These are phyloP conservation scores for Berberis thunbergii DNA, from an alignment of 164 flowering plant species.

Conservation along the genomic window DNA sequence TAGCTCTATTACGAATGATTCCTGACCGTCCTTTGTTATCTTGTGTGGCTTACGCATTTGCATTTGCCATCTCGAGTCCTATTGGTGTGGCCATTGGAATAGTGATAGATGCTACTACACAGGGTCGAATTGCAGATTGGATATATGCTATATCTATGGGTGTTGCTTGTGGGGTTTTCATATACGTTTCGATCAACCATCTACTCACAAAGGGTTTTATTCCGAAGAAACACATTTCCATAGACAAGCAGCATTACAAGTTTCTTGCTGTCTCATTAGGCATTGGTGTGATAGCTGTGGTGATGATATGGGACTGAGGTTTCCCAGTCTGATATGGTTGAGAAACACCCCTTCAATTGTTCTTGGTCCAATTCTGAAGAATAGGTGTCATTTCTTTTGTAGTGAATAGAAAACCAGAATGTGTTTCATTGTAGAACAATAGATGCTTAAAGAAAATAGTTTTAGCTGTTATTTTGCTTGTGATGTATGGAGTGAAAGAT, in stretches of 20 bases:
- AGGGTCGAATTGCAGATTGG: slow-evolving; percentile 69
- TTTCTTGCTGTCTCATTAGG: slow-evolving; percentile 50
- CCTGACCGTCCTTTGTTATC: slow-evolving; percentile 58
- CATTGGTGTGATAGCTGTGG: slow-evolving; percentile 56
- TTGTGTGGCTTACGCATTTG: slow-evolving; percentile 48
- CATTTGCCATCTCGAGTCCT: slow-evolving; percentile 70
- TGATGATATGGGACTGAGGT: slow-evolving; percentile 64
- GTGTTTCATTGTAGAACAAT: no score
- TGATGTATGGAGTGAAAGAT: no score
- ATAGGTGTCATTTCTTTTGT: no score
- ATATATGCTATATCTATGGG: slow-evolving; percentile 75
- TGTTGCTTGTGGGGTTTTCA: slow-evolving; percentile 60
- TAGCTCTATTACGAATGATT: slow-evolving; percentile 59
- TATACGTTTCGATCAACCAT: slow-evolving; percentile 65
- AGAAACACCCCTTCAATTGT: no score
- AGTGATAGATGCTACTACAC: slow-evolving; percentile 56
- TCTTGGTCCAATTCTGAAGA: no score
- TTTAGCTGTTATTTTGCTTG: no score
- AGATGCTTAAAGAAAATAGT: no score
- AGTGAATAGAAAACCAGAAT: no score
- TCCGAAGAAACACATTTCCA: slow-evolving; percentile 18
- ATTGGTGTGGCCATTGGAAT: slow-evolving; percentile 73
- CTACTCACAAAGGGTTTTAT: slow-evolving; percentile 43
- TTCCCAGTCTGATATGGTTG: background rate
- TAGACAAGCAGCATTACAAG: slow-evolving; percentile 34